These are phyloP conservation scores for Neurospora tetraspora DNA, from an alignment of 495 filamentous ascomycete species.

Conservation along the genomic window DNA sequence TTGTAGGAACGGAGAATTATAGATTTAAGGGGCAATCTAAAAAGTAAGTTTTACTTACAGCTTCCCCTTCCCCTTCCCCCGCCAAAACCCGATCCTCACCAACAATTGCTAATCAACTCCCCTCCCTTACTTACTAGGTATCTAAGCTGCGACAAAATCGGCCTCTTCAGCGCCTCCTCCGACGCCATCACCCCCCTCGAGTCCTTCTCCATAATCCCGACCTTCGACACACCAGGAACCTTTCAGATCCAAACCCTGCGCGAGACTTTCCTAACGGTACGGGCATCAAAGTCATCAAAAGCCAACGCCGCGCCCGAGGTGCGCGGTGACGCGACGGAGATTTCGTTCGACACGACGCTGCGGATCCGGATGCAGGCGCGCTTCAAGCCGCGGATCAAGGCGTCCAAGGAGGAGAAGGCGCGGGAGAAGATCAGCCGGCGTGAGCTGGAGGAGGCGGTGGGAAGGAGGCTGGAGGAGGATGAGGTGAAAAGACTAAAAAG, in stretches of 20 bases:
- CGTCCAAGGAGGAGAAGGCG: conserved; percentile 68
- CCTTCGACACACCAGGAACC: conserved; percentile 50
- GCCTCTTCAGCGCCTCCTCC: conserved; percentile 61
- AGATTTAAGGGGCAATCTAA: conserved; percentile 84
- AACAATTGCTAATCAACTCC: too few relatives aligned
- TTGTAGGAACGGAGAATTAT: conserved; percentile 69
- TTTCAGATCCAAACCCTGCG: conserved; percentile 61
- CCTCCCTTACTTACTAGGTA: too few relatives aligned
- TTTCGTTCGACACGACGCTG: conserved; percentile 66
- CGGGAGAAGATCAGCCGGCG: conserved; percentile 75
- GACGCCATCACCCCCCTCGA: conserved; percentile 78
- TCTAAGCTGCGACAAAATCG: conserved; percentile 74
- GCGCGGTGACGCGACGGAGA: conserved; percentile 63
- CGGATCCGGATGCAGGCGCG: conserved; percentile 88
- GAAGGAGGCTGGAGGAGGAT: conserved; percentile 66
- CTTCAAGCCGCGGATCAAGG: conserved; percentile 76
- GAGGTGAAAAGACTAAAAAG: conserved; percentile 76
- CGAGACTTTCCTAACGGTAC: conserved; percentile 49
- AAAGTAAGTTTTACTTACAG: too few relatives aligned
- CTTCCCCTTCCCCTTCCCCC: too few relatives aligned
- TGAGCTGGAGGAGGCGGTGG: conserved; percentile 77
- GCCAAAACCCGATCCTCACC: too few relatives aligned
- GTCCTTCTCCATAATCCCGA: conserved; percentile 61
- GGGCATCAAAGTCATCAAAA: conserved; percentile 31
- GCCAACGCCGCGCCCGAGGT: conserved; percentile 45